Evolutionary conservation across 768 basidiomycete species (phyloP), one percentile per base, ranked within the genome.

Genomic region (Leccinum incarnatum): DNA sequence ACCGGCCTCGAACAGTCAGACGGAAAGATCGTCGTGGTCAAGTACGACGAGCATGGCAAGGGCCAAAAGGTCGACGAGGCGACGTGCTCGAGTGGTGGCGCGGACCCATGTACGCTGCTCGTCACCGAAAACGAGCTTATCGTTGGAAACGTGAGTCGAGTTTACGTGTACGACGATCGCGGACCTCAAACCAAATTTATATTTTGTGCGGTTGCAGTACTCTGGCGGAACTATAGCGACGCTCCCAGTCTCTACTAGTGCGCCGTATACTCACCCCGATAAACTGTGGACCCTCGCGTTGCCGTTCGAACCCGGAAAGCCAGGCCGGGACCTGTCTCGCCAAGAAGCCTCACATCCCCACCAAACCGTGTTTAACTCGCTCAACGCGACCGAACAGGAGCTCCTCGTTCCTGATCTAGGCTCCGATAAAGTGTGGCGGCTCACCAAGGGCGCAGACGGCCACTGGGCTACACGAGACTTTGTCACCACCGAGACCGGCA

Each of bases 271-370:
- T 15, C 68, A 70, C 9, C 63, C 74, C 0, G 56, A 74, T 6
- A 57, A 69, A 10, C 65, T 78, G 6, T 71, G 70, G 37, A 75
- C 69, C 7, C 65, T 83, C 29, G 68, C 76, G 47, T 45, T 74
- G 29, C 69, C 72, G 2, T 78, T 91, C 49, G 69, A 69, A 27
- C 32, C 25, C 15, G 63, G 66, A 14, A 84, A 82, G 1, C 75
- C 77, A 0, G 90, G 92, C 1, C 89, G 89, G 1, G 79, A 90
- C 67, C 65, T 69, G 6, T 80, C 81, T 19, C 81, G 93, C 34
- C 93, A 95, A 68, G 81, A 85, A 56, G 72, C 75, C 5, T 79
- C 91, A 4, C 93, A 95, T 67, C 88, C 90, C 0, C 93, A 94
- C 73, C 88, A 93, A 65, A 83, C 86, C 34, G 66, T 80, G 57